These are phyloP conservation scores for Jaenimonas drosophilae DNA, from an alignment of 208 protist species.

Conservation along the genomic window DNA sequence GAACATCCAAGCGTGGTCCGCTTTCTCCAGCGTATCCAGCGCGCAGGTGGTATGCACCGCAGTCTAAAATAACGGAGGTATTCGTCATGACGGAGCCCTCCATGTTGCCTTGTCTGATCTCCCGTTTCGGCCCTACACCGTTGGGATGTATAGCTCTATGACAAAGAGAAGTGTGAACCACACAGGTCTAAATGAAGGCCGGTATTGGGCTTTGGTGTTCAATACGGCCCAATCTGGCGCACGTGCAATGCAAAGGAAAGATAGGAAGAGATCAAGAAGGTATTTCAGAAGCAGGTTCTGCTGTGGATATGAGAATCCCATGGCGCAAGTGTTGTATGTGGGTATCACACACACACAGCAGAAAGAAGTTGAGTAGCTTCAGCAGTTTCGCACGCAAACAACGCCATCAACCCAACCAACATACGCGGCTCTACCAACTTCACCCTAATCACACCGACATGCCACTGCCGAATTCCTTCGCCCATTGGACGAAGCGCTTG, in stretches of 20 bases:
- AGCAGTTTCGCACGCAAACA: not conserved
- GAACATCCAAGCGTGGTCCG: conserved; percentile 76
- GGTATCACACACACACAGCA: not conserved
- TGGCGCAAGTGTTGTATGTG: not conserved
- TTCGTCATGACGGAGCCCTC: not conserved
- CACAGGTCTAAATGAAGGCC: not conserved
- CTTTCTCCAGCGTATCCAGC: conserved; percentile 83
- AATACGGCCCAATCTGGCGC: no score
- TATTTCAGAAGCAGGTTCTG: not conserved
- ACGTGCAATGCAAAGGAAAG: not conserved
- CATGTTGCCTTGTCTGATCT: conserved; percentile 4
- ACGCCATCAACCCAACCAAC: not conserved
- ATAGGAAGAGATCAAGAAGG: not conserved
- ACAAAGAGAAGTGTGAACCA: not conserved
- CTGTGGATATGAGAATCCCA: not conserved
- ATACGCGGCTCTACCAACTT: not conserved
- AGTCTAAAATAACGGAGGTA: conserved; percentile 64
- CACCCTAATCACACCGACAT: conserved; percentile 32
- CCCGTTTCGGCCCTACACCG: no score
- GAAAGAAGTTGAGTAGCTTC: not conserved
- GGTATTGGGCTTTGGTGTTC: no score
- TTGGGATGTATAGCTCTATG: not conserved
- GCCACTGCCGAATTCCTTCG: conserved; percentile 63
- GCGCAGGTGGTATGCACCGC: conserved; percentile 62
- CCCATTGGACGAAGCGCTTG: conserved; percentile 58